Evolutionary conservation across 2,329 filamentous ascomycete species (phyloP).

Genomic region (Furcasterigmium furcatum): DNA sequence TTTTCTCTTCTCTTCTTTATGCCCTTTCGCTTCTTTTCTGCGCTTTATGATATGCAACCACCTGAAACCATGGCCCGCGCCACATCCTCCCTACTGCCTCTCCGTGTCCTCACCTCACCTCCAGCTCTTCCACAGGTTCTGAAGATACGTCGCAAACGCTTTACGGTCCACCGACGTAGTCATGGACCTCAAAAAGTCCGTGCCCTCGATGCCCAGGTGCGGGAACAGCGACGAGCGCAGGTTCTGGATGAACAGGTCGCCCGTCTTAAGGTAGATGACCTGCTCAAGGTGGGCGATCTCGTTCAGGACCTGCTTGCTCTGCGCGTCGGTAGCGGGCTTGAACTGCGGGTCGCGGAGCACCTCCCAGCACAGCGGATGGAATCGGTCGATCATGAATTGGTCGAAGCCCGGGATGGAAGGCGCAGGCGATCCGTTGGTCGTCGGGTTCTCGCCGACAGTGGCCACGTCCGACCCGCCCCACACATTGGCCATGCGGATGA

Average conservation of each 20-base stretch:
- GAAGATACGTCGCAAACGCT: constrained; percentile 61
- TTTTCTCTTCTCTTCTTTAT: too few relatives aligned
- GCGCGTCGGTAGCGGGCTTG: constrained; percentile 76
- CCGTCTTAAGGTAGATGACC: constrained; percentile 86
- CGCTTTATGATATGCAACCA: too few relatives aligned
- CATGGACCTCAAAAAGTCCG: constrained; percentile 56
- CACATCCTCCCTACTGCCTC: too few relatives aligned
- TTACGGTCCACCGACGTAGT: constrained; percentile 59
- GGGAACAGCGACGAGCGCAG: constrained; percentile 63
- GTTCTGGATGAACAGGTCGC: constrained; percentile 72
- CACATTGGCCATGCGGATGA: constrained; percentile 77
- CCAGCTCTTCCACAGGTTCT: constrained; percentile 49
- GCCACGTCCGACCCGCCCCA: constrained; percentile 87
- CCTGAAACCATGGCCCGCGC: too few relatives aligned
- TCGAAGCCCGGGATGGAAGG: constrained; percentile 83
- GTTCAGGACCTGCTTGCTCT: constrained; percentile 80
- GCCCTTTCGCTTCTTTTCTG: too few relatives aligned
- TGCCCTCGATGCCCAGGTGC: constrained; percentile 59
- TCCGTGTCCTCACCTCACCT: too few relatives aligned
- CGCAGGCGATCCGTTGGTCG: constrained; percentile 43
- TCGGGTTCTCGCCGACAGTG: constrained; percentile 49
- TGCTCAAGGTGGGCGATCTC: constrained; percentile 88
- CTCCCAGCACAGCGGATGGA: constrained; percentile 88
- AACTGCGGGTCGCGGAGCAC: constrained; percentile 77
- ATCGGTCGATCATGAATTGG: constrained; percentile 81